Conservation (phyloP, 108 stramenopile species). For the Cyclotella distinguenda region DNA sequence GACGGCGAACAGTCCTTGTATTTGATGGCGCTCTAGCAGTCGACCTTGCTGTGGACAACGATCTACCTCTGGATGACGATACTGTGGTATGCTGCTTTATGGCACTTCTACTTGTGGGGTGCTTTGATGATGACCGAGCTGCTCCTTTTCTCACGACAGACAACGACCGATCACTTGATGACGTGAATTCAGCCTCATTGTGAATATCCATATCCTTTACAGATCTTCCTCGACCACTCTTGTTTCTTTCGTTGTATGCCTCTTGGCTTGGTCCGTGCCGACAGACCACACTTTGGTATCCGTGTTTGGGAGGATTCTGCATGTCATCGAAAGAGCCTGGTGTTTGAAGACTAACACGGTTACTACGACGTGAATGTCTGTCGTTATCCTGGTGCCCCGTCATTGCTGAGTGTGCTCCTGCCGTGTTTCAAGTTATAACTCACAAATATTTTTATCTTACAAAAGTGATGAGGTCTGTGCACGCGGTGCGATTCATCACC, state of each 20-base stretch:
- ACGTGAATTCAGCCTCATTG: neutral
- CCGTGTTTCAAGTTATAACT: too few species aligned
- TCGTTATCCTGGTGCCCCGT: too few species aligned
- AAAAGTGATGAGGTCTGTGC: too few species aligned
- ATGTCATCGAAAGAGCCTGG: too few species aligned
- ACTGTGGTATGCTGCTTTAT: too few species aligned
- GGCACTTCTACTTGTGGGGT: neutral
- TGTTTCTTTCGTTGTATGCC: neutral
- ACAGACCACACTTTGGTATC: too few species aligned
- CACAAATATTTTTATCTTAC: too few species aligned
- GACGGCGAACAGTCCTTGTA: neutral
- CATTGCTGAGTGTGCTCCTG: too few species aligned
- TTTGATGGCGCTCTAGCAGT: neutral
- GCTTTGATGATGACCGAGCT: conserved; percentile 6
- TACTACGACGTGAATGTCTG: too few species aligned
- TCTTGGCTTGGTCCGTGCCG: neutral
- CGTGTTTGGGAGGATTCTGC: too few species aligned
- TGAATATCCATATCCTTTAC: neutral
- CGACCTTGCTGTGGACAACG: neutral
- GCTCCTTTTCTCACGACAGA: neutral
- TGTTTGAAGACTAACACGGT: too few species aligned
- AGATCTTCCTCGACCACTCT: neutral
- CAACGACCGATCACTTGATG: conserved; percentile 9
- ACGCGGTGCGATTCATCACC: too few species aligned
- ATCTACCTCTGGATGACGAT: conserved; percentile 1